phyloP scores from a whole-genome alignment of 306 rosid genomes.

The Cyclanthera cordifolia region DNA sequence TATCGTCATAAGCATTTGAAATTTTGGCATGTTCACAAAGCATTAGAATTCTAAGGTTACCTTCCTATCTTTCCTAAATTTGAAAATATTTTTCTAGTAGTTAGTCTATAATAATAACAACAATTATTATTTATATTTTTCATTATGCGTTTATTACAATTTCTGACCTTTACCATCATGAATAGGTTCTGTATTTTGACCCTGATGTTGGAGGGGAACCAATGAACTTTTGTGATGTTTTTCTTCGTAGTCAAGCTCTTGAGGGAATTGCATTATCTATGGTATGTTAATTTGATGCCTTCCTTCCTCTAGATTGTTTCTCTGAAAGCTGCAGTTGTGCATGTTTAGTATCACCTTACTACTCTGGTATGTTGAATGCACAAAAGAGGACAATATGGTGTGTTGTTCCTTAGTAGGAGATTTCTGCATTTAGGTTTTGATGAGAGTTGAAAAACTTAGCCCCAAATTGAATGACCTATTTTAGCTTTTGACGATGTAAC shows the following conservation, averaged over 20 bases:
- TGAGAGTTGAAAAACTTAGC: neutral
- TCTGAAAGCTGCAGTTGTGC: neutral
- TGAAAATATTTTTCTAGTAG: neutral
- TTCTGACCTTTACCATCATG: slow-evolving; percentile 10
- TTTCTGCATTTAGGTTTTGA: neutral
- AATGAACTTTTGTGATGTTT: slow-evolving; percentile 71
- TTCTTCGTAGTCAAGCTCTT: slow-evolving; percentile 92
- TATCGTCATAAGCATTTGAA: neutral
- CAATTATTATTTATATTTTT: no score
- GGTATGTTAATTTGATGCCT: slow-evolving; percentile 36
- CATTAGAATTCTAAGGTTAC: neutral
- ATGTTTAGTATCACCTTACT: neutral
- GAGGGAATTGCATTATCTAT: slow-evolving; percentile 86
- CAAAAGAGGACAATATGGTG: neutral
- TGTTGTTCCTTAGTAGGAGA: neutral
- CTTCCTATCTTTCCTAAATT: neutral
- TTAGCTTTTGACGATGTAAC: neutral
- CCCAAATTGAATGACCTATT: neutral
- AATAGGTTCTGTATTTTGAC: slow-evolving; percentile 69
- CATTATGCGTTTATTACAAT: neutral
- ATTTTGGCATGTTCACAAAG: neutral
- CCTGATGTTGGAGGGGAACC: slow-evolving; percentile 80
- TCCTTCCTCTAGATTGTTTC: neutral
- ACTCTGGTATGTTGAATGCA: neutral
- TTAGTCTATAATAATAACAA: neutral